Evolutionary conservation across 2,329 filamentous ascomycete species (phyloP).

Genomic region (Sclerotinia trifoliorum): DNA sequence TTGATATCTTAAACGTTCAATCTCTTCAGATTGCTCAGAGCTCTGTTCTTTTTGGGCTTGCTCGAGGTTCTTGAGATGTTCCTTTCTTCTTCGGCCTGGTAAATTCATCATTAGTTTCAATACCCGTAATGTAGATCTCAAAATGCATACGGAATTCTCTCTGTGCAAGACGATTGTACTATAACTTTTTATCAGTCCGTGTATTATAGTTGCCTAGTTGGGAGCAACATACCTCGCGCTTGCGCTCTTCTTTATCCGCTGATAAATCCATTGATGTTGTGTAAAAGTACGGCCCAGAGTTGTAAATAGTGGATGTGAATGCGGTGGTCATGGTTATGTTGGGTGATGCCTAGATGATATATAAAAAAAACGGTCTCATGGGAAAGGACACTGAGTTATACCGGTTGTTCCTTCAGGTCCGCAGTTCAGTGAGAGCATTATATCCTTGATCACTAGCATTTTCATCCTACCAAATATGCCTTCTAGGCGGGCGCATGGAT

Average conservation of each 20-base stretch:
- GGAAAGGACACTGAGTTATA: slow-evolving; percentile 21
- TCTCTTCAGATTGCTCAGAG: slow-evolving; percentile 43
- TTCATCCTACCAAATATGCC: slow-evolving; percentile 23
- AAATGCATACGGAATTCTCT: slow-evolving; percentile 45
- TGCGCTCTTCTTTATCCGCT: slow-evolving; percentile 41
- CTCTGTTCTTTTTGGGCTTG: slow-evolving; percentile 44
- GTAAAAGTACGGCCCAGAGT: slow-evolving; percentile 34
- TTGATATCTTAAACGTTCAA: slow-evolving; percentile 44
- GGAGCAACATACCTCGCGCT: slow-evolving; percentile 38
- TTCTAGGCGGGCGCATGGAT: slow-evolving; percentile 16
- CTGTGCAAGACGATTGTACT: slow-evolving; percentile 46
- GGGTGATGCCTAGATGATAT: slow-evolving; percentile 21
- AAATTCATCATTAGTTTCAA: slow-evolving; percentile 26
- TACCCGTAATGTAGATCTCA: neutral
- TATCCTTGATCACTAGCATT: slow-evolving; percentile 29
- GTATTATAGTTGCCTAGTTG: neutral
- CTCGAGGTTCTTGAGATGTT: slow-evolving; percentile 46
- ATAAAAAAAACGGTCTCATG: slow-evolving; percentile 6
- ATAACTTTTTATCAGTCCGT: slow-evolving; percentile 11
- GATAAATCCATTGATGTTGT: slow-evolving; percentile 36
- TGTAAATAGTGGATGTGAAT: slow-evolving; percentile 28
- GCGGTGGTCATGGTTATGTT: slow-evolving; percentile 29
- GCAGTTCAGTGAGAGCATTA: slow-evolving; percentile 33
- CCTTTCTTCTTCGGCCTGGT: slow-evolving; percentile 46
- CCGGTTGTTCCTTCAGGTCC: slow-evolving; percentile 21